Percentiles rank a stretch among this genome's conserved stretches.
These are phyloP conservation scores for Ophiostoma perfectum DNA, from an alignment of 2,329 filamentous ascomycete genomes.

Conservation along the genomic window DNA sequence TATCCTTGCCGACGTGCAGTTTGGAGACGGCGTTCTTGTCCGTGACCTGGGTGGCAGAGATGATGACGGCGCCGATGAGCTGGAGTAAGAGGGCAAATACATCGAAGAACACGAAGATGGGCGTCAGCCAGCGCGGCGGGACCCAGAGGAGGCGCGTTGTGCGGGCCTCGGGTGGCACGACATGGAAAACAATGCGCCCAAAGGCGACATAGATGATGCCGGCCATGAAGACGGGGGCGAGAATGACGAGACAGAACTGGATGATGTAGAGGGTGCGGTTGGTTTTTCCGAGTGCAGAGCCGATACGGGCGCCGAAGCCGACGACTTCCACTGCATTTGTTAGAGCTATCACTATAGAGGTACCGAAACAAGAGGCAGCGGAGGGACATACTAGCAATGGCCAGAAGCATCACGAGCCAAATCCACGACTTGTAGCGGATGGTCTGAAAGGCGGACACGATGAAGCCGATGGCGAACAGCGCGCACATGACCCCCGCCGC, in stretches of 20 bases:
- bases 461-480: constrained; percentile 29
- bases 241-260: constrained; percentile 37
- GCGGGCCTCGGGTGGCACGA: constrained; percentile 34
- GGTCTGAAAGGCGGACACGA: constrained; percentile 29
- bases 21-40: constrained; percentile 32
- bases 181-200: constrained; percentile 37
- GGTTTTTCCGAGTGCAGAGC: constrained; percentile 30
- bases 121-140: constrained; percentile 34
- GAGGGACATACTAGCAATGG: constrained; percentile 28
- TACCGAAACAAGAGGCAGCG: not conserved
- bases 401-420: constrained; percentile 32
- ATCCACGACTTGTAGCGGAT: constrained; percentile 31
- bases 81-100: constrained; percentile 30
- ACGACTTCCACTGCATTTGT: not conserved
- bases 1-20: constrained; percentile 35
- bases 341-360: not conserved
- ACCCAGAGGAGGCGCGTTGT: constrained; percentile 37
- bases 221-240: constrained; percentile 36
- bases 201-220: constrained; percentile 38
- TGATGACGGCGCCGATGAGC: constrained; percentile 37
- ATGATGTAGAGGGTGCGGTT: constrained; percentile 32
- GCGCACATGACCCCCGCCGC: constrained; percentile 29
- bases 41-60: constrained; percentile 35
- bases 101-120: constrained; percentile 38
- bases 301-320: constrained; percentile 29